Conservation (phyloP, 768 basidiomycete species). For the Filobasidium floriforme region DNA sequence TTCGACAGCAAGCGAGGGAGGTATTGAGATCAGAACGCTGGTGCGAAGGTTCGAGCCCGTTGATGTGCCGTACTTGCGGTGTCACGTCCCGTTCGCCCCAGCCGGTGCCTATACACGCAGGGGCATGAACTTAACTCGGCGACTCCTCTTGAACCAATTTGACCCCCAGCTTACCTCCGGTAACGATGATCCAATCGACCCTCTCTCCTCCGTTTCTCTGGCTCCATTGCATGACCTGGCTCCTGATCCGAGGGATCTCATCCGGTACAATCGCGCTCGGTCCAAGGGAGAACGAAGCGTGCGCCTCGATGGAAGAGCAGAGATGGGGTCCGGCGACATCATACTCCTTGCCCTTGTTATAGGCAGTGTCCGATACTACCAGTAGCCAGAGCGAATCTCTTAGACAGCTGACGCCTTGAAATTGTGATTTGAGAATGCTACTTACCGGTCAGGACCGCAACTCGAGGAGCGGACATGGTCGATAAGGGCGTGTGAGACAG, state of each 20-base stretch:
- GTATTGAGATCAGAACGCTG: background rate
- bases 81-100: slow-evolving; percentile 73
- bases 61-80: slow-evolving; percentile 57
- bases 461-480: background rate
- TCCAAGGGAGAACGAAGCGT: slow-evolving; percentile 12
- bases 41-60: background rate
- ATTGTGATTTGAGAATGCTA: background rate
- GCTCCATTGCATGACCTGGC: slow-evolving; percentile 51
- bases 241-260: slow-evolving; percentile 53
- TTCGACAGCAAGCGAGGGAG: slow-evolving; percentile 29
- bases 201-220: slow-evolving; percentile 38
- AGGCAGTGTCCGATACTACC: slow-evolving; percentile 19
- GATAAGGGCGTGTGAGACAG: background rate
- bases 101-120: slow-evolving; percentile 52
- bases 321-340: slow-evolving; percentile 21
- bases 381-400: background rate
- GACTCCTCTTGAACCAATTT: background rate
- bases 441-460: background rate
- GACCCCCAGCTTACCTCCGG: slow-evolving; percentile 60
- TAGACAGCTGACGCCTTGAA: background rate
- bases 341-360: slow-evolving; percentile 9
- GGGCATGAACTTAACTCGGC: background rate
- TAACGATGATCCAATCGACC: slow-evolving; percentile 71
- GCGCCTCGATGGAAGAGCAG: background rate
- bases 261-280: slow-evolving; percentile 57